These are phyloP conservation scores for Penicillium turbatum DNA, from an alignment of 495 filamentous ascomycete genomes.

Conservation along the genomic window DNA sequence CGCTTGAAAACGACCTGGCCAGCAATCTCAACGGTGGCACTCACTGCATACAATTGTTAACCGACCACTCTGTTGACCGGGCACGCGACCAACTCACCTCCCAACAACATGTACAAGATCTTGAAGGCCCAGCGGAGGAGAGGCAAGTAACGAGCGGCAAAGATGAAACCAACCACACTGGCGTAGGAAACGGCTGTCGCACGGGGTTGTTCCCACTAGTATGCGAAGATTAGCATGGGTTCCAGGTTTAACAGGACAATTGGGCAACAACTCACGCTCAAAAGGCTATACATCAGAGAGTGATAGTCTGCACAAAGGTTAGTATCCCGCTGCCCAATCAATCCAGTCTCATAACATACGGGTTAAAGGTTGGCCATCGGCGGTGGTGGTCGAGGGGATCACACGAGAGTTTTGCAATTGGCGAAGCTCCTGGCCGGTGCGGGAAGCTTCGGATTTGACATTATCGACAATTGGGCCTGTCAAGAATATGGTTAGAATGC, in stretches of 20 bases:
- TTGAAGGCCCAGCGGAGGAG: conserved; percentile 86
- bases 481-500: conserved; percentile 29
- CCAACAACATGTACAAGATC: conserved; percentile 65
- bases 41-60: conserved; percentile 45
- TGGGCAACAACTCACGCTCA: conserved; percentile 54
- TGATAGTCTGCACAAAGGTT: conserved; percentile 64
- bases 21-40: conserved; percentile 68
- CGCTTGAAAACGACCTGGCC: conserved; percentile 72
- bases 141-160: conserved; percentile 85
- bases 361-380: conserved; percentile 83
- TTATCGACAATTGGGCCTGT: conserved; percentile 74
- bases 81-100: conserved; percentile 48
- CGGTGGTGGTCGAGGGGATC: conserved; percentile 62
- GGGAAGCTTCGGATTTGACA: conserved; percentile 66
- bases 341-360: conserved; percentile 43
- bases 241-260: neutral
- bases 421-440: conserved; percentile 68
- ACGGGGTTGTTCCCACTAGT: conserved; percentile 64
- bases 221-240: conserved; percentile 20
- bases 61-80: neutral
- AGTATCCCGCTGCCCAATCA: conserved; percentile 10
- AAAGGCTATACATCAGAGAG: conserved; percentile 86
- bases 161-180: conserved; percentile 71
- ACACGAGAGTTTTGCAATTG: conserved; percentile 68
- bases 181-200: conserved; percentile 84